Evolutionary conservation across 129 eudicot species (phyloP), one percentile per base, ranked within the genome.

Genomic region (Sambucus nigra): DNA sequence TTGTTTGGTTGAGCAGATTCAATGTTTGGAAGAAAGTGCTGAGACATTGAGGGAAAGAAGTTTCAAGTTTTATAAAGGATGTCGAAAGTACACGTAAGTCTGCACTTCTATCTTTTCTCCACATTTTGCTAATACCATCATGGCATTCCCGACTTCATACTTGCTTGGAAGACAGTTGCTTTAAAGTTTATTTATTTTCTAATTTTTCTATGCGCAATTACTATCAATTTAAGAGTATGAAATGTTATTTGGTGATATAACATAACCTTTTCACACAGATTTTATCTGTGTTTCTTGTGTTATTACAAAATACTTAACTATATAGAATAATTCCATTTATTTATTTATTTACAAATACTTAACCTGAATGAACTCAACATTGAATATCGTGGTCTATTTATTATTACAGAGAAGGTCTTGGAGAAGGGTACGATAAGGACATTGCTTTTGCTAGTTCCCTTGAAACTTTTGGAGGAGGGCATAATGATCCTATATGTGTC

Each of bases 31-130:
- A 75, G 97, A 88, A 68, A 77, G 74, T 57, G 84, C 97, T n/a
- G 97, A 88, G 55, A 69, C 64, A 51, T 53, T 88, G 19, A 77
- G 80, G 68, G 97, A 88, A 6, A 80, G 84, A 77, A 71, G 91
- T 66, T 60, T 71, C 47, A 88, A 73, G 70, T 81, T 83, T 51
- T 77, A 72, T 61, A 88, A 88, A 78, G 92, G 94, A 61, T 80
- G 92, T 67, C 82, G 83, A 70, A 88, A 88, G 67, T 88, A 88
- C 72, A 78, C 74, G 97, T 84, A 81, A 84, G 96, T 57, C 25
- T 46, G 42, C n/a, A 25, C 26, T 17, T n/a, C 39, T 62, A 25
- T 14, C 17, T 40, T 67, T 39, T 50, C 53, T 59, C 24, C 16
- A 51, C 59, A 27, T 24, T 33, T 35, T 25, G 39, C 17, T 42